Conservation (phyloP, 2,329 filamentous ascomycete genomes). For the Geosmithia putterillii region DNA sequence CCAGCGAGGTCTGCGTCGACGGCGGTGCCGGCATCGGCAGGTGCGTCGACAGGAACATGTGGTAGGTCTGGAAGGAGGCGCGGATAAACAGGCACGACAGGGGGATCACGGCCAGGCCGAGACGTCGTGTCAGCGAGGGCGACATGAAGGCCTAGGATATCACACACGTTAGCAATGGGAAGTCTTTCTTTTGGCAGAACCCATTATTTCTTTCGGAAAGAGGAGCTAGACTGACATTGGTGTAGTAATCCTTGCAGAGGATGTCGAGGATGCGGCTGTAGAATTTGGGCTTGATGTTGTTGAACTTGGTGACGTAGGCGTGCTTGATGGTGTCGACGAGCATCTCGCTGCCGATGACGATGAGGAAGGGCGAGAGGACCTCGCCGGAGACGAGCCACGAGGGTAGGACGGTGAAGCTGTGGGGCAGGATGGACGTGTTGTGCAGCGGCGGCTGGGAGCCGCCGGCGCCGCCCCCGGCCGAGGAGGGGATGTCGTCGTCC, state of each 20-base stretch:
- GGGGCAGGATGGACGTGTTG: constrained; percentile 66
- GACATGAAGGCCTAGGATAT: constrained; percentile 64
- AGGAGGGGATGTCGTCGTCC: constrained; percentile 17
- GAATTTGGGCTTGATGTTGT: constrained; percentile 84
- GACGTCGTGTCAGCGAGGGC: constrained; percentile 76
- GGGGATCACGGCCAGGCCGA: constrained; percentile 85
- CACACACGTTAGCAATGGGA: neutral
- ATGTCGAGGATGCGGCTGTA: constrained; percentile 88
- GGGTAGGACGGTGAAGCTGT: constrained; percentile 82
- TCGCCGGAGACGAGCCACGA: constrained; percentile 68
- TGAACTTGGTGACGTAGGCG: constrained; percentile 96
- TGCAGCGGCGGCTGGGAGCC: constrained; percentile 43
- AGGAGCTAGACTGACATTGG: constrained; percentile 49
- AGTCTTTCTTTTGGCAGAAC: neutral
- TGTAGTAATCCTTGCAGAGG: constrained; percentile 95
- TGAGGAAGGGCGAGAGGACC: constrained; percentile 81
- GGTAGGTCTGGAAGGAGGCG: constrained; percentile 88
- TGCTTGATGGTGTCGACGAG: constrained; percentile 95
- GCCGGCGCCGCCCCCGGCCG: constrained; percentile 17
- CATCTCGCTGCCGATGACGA: constrained; percentile 94
- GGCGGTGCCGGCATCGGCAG: constrained; percentile 61
- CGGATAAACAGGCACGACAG: constrained; percentile 92
- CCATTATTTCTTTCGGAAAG: neutral
- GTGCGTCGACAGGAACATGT: constrained; percentile 91
- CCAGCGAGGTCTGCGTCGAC: constrained; percentile 52